Percentiles rank a stretch among this genome's conserved stretches.
These are phyloP conservation scores for Astrothelium subdiscretum DNA, from an alignment of 495 filamentous ascomycete genomes.

Conservation along the genomic window DNA sequence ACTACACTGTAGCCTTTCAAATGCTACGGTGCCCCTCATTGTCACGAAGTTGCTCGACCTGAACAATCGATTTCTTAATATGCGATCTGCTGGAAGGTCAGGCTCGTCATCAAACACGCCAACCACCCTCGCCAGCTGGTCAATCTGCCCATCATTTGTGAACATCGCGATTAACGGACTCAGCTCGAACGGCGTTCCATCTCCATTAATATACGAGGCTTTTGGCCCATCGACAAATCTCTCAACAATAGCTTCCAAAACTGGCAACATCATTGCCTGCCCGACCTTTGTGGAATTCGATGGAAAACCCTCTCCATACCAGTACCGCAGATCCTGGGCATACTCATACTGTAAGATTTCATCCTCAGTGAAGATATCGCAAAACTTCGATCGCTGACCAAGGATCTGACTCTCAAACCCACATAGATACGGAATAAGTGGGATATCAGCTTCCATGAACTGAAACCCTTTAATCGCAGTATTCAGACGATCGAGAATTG, in stretches of 20 bases:
- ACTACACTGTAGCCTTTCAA: constrained; percentile 12
- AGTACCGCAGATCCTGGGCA: constrained; percentile 49
- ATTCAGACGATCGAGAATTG: constrained; percentile 39
- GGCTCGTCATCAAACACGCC: constrained; percentile 42
- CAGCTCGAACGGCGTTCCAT: constrained; percentile 29
- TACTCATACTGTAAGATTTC: constrained; percentile 47
- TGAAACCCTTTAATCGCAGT: constrained; percentile 36
- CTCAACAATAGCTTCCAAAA: constrained; percentile 36
- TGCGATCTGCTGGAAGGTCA: constrained; percentile 30
- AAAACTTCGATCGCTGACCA: constrained; percentile 46
- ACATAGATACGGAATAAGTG: constrained; percentile 47
- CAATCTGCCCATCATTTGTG: constrained; percentile 49
- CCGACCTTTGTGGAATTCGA: constrained; percentile 37
- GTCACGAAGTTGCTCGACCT: constrained; percentile 37
- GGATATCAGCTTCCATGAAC: constrained; percentile 39
- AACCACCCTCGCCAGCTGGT: constrained; percentile 39
- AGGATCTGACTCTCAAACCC: constrained; percentile 50
- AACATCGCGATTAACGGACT: constrained; percentile 44
- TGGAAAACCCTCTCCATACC: constrained; percentile 44
- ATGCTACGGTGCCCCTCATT: constrained; percentile 23
- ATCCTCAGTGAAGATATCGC: constrained; percentile 38
- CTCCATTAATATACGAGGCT: constrained; percentile 29
- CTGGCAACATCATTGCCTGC: constrained; percentile 40
- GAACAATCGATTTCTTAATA: constrained; percentile 30
- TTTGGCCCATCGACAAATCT: constrained; percentile 36